phyloP scores from a whole-genome alignment of 176 grass and related monocot species.

The Carex pumila region DNA sequence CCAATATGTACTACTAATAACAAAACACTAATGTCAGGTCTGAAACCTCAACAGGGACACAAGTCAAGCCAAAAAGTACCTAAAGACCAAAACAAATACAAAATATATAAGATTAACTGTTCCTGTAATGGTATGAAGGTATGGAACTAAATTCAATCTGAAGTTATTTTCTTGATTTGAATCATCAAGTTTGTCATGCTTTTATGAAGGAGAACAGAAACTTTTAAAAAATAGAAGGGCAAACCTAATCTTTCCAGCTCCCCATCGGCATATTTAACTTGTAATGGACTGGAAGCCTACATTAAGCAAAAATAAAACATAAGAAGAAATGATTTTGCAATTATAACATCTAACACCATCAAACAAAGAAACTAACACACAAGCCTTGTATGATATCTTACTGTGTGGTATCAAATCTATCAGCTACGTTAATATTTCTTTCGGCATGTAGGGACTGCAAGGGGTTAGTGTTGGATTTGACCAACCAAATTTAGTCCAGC shows the following conservation, averaged over 20 bases:
- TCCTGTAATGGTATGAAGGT: background rate
- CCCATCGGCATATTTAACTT: slow-evolving; percentile 99
- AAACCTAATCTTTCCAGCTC: slow-evolving; percentile 98
- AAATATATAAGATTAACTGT: background rate
- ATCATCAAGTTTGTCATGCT: background rate
- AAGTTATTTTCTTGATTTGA: slow-evolving; percentile 4
- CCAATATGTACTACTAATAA: background rate
- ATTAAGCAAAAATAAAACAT: slow-evolving; percentile 7
- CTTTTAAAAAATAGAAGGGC: slow-evolving; percentile 3
- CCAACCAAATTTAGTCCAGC: background rate
- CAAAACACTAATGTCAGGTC: background rate
- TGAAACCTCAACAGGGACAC: background rate
- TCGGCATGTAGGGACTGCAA: background rate
- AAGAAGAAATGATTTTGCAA: background rate
- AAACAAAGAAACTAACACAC: background rate
- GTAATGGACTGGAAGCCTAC: slow-evolving; percentile 95
- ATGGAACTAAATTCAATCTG: background rate
- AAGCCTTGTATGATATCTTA: background rate
- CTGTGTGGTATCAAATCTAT: background rate
- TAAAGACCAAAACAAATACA: background rate
- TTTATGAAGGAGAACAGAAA: slow-evolving; percentile 1
- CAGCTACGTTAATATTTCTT: background rate
- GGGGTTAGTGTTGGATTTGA: background rate
- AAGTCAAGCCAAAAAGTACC: background rate
- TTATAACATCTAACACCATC: background rate